Conservation (phyloP, 176 grass and related monocot species). For the Calamus simplicifolius region DNA sequence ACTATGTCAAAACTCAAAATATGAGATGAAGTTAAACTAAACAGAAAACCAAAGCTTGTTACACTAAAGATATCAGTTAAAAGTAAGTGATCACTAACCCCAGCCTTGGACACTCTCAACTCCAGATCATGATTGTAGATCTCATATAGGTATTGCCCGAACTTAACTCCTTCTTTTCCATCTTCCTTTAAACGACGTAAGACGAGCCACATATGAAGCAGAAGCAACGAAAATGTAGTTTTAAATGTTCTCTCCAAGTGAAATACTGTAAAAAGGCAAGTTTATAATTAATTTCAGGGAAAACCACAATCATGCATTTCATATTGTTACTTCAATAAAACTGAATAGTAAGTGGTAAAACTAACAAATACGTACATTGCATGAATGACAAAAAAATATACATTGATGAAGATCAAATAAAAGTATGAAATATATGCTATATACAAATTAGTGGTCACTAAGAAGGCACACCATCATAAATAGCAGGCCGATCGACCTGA, state of each 20-base stretch:
- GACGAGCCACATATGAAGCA: constrained; percentile 97
- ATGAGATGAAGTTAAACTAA: too few species aligned
- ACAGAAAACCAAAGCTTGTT: too few species aligned
- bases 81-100: constrained; percentile 34
- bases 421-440: neutral
- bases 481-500: constrained; percentile 73
- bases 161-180: constrained; percentile 83
- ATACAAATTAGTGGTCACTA: neutral
- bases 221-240: constrained; percentile 94
- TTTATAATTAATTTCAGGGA: too few species aligned
- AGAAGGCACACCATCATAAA: constrained; percentile 71
- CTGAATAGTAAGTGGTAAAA: neutral
- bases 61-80: too few species aligned
- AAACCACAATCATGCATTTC: neutral
- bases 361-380: neutral
- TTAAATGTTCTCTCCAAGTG: constrained; percentile 99
- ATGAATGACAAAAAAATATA: neutral
- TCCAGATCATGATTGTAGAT: constrained; percentile 97
- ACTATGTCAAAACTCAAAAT: neutral
- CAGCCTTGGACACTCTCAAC: constrained; percentile 93
- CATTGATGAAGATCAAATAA: neutral
- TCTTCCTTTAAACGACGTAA: constrained; percentile 84
- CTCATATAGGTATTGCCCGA: constrained; percentile 94
- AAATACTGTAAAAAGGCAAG: constrained; percentile 56
- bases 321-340: neutral